Evolutionary conservation across 805 yeast genomes (phyloP).

Genomic region (Metschnikowia continentalis): DNA sequence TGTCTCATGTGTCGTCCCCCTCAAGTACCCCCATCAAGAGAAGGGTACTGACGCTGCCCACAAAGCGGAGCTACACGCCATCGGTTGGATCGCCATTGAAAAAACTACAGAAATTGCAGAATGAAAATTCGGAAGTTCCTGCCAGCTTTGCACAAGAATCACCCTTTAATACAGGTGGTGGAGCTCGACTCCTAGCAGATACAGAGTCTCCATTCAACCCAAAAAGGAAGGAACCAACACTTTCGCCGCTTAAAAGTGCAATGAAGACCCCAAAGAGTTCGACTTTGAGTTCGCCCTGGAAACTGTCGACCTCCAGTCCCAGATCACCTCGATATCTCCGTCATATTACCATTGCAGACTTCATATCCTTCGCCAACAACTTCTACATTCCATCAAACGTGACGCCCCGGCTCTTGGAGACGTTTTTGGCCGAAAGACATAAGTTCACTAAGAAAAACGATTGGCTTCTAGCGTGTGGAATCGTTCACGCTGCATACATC

Average conservation of each 20-base stretch:
- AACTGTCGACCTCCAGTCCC: background rate
- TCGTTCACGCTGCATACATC: slow-evolving; percentile 55
- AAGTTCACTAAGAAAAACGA: slow-evolving; percentile 52
- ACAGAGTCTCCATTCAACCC: slow-evolving; percentile 15
- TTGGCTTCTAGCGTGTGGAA: slow-evolving; percentile 68
- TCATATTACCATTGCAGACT: slow-evolving; percentile 30
- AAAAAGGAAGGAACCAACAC: background rate
- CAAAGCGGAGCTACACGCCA: slow-evolving; percentile 25
- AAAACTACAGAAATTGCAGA: slow-evolving; percentile 25
- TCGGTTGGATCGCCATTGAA: slow-evolving; percentile 36
- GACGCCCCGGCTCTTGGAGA: slow-evolving; percentile 47
- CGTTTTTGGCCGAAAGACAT: slow-evolving; percentile 47
- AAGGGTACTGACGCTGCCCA: slow-evolving; percentile 15
- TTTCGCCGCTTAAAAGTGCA: slow-evolving; percentile 17
- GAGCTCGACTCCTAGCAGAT: slow-evolving; percentile 2
- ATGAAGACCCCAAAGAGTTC: slow-evolving; percentile 13
- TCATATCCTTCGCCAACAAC: slow-evolving; percentile 52
- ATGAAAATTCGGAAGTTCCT: slow-evolving; percentile 4
- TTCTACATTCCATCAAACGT: slow-evolving; percentile 57
- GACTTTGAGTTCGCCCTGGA: slow-evolving; percentile 12
- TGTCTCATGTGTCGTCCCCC: slow-evolving; percentile 25
- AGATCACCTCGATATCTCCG: slow-evolving; percentile 12
- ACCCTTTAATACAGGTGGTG: slow-evolving; percentile 8
- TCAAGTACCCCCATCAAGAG: slow-evolving; percentile 13
- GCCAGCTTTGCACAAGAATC: slow-evolving; percentile 6